Evolutionary conservation across 192 early-diverging fungal genomes (phyloP), one percentile per base, ranked within the genome.

Genomic region (Coemansia umbellata): DNA sequence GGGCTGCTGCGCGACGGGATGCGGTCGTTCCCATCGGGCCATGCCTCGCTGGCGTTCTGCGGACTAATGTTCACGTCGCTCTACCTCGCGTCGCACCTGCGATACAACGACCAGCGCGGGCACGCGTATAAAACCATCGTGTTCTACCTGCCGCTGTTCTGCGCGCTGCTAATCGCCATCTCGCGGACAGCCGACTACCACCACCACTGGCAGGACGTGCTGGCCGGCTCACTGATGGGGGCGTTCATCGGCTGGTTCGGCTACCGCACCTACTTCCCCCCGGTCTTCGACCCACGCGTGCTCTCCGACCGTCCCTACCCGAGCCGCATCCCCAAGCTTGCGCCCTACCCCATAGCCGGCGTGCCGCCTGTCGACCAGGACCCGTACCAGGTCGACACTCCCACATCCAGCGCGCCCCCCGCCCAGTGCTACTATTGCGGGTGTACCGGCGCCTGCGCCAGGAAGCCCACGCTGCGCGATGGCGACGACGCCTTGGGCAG

Each of bases 1-100:
- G 53, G 58, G 14, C 36, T 81, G 0, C 60, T 94, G 37, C 65
- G 37, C 40, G 89, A 93, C 37, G 91, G 89, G 4, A 86, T 91
- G 58, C 87, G 86, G 63, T 84, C 81, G 39, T 97, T 94, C 50
- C 87, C 87, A 1, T 88, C 86, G 7, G 94, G 94, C 9, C 94
- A 97, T 54, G 81, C 94, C 2, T 87, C 86, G 14, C 81, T 84
- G 45, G 78, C 82, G 3, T 87, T 87, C 67, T 84, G 82, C 17
- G 87, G 87, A 3, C 55, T 90, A 23, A 81, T 78, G 3, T 90
- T 82, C 53, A 54, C 87, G 5, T 64, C 84, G 7, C 66, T 90
- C 18, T 87, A 82, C 27, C 70, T 90, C 27, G 85, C 85, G 23
- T 86, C 85, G 43, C 87, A 89, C 40, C 66, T 89, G 24, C 80